Percentiles rank a stretch among this genome's conserved stretches.
phyloP scores from a whole-genome alignment of 1,284 basidiomycete genomes.

The Earliella scabrosa region DNA sequence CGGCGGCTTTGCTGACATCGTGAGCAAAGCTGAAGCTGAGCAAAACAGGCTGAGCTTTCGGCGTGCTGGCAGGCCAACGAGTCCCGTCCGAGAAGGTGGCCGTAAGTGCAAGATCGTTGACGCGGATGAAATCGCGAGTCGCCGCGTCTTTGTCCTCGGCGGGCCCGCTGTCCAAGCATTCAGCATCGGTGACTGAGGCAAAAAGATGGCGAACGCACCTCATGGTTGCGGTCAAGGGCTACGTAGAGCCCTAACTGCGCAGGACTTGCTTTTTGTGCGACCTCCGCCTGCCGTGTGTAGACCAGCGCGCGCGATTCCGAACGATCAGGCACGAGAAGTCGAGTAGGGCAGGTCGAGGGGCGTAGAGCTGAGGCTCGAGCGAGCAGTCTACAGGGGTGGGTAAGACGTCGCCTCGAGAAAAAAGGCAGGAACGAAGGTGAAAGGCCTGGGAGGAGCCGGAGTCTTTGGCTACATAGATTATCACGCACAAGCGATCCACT shows the following conservation, averaged over 20 bases:
- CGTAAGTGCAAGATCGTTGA: constrained; percentile 52
- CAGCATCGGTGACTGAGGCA: no score
- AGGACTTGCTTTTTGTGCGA: neutral
- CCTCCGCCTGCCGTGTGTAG: neutral
- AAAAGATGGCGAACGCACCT: neutral
- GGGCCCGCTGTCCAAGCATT: neutral
- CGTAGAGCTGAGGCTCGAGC: no score
- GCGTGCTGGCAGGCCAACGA: constrained; percentile 43
- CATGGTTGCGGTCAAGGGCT: constrained; percentile 1
- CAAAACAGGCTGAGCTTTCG: constrained; percentile 59
- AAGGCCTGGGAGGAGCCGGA: no score
- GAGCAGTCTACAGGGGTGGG: no score
- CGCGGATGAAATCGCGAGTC: constrained; percentile 45
- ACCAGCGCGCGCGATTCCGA: neutral
- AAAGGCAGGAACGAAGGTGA: no score
- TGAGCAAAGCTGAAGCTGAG: constrained; percentile 60
- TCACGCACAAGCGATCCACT: no score
- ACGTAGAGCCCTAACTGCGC: neutral
- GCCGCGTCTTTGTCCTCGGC: neutral
- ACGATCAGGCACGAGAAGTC: neutral
- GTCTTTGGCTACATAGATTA: no score
- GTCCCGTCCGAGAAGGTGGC: constrained; percentile 45
- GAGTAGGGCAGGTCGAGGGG: neutral
- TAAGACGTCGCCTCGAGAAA: no score
- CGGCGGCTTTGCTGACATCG: constrained; percentile 56